Base-by-base conservation (phyloP, 108 stramenopile genomes). In the Fistulifera pelliculosa region DNA sequence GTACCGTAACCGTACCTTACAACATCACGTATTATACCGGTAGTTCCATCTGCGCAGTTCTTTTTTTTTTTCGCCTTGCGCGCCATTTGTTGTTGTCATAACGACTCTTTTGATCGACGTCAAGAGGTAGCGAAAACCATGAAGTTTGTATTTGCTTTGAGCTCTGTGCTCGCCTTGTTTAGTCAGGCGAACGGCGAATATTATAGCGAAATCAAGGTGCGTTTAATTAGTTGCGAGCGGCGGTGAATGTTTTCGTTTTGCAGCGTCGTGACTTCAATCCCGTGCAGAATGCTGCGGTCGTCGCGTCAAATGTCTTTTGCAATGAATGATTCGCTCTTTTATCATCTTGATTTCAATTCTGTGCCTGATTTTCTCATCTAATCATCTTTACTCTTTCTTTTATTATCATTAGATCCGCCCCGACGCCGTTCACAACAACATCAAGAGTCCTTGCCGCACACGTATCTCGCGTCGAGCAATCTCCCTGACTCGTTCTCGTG, bases 401-500 rank as follows among this genome's bases (percentile, higher is more conserved):
- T 2, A 17, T 54, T 1, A 23, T 6, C 3, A 35, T 35, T 15
- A 60, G 58, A 49, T 60, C 27, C 58, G 58, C 44, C 17, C 22
- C 48, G 58, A 60, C 47, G 58, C 58, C 15, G 58, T 60, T 3
- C 58, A 49, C 58, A 60, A 60, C 44, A 27, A 60, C 16, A 49
- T 49, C 27, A 18, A 28, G n/a, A 26, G 47, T 35, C 77, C 5
- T 60, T 81, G 27, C 91, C 91, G 31, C 82, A 88, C 67, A 77
- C 75, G 42, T 93, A 93, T 63, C 14, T 93, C 24, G 44, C 50
- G 5, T 52, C 66, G 18, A 65, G 60, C 7, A 74, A 79, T 13
- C 54, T 89, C 4, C 91, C 91, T 10, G 58, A 61, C 16, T 28
- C 49, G 8, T 89, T 79, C 49, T 65, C 64, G 48, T 95, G 94